Conservation (phyloP, 2,329 filamentous ascomycete genomes). For the Fusarium sp. region DNA sequence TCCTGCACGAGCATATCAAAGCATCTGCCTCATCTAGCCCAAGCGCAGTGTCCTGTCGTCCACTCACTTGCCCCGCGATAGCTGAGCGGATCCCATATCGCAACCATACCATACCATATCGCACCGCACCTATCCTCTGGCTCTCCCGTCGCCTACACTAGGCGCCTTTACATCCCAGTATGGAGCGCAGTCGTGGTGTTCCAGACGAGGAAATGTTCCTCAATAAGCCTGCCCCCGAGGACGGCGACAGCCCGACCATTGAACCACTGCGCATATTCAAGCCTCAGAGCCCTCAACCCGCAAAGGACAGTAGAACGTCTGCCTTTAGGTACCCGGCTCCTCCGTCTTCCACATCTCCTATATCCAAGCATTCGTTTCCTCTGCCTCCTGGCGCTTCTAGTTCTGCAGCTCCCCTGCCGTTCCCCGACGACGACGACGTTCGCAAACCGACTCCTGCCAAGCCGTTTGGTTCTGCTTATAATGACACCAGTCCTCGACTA, state of each 20-base stretch:
- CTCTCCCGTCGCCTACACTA: too few species aligned
- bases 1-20: constrained; percentile 8
- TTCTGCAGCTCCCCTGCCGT: constrained; percentile 72
- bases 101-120: neutral
- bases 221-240: constrained; percentile 61
- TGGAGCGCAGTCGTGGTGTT: constrained; percentile 68
- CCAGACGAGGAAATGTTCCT: constrained; percentile 88
- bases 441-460: constrained; percentile 57
- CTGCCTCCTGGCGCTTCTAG: constrained; percentile 75
- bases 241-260: constrained; percentile 78
- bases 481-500: constrained; percentile 63
- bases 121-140: too few species aligned
- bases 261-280: constrained; percentile 88
- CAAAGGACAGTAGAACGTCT: constrained; percentile 51
- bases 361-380: constrained; percentile 66
- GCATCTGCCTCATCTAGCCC: constrained; percentile 11
- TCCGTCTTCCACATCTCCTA: constrained; percentile 52
- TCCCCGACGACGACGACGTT: constrained; percentile 74
- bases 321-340: constrained; percentile 62
- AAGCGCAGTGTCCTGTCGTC: constrained; percentile 12
- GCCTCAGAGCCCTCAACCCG: constrained; percentile 70
- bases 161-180: constrained; percentile 44
- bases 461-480: constrained; percentile 56
- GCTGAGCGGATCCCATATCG: constrained; percentile 20
- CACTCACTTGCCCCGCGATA: constrained; percentile 25